phyloP scores from a whole-genome alignment of 768 basidiomycete species.

The Gloeostereum incarnatum region DNA sequence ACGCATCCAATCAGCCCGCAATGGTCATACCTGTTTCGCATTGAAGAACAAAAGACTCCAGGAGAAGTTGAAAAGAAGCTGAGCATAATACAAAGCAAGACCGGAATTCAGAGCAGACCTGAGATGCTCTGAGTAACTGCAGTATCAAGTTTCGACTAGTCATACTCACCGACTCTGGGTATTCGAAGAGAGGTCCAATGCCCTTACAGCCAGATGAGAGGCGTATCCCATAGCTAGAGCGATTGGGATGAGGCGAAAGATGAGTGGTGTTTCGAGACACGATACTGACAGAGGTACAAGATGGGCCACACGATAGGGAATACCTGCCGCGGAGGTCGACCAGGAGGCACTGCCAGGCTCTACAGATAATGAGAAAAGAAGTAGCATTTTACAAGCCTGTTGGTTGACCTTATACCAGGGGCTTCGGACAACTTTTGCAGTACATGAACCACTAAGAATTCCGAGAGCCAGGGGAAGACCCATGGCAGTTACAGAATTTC shows the following conservation, averaged over 20 bases:
- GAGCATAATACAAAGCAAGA: constrained; percentile 50
- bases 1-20: background rate
- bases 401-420: constrained; percentile 54
- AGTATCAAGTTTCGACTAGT: background rate
- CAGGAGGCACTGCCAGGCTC: constrained; percentile 42
- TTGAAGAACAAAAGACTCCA: constrained; percentile 66
- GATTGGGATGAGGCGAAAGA: background rate
- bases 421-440: constrained; percentile 34
- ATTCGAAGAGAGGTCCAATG: constrained; percentile 34
- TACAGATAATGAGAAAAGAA: constrained; percentile 11
- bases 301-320: constrained; percentile 55
- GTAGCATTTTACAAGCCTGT: background rate
- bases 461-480: constrained; percentile 52
- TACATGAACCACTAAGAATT: constrained; percentile 37
- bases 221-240: constrained; percentile 54
- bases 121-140: background rate
- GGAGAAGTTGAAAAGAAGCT: constrained; percentile 45
- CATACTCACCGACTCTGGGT: constrained; percentile 29
- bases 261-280: constrained; percentile 7
- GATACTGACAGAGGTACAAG: constrained; percentile 28
- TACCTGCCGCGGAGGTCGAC: constrained; percentile 37
- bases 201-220: constrained; percentile 49
- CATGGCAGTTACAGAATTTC: constrained; percentile 47
- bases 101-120: constrained; percentile 35
- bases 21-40: constrained; percentile 26